These are phyloP conservation scores for Murraya koenigii DNA, from an alignment of 345 rosid genomes.

Conservation along the genomic window DNA sequence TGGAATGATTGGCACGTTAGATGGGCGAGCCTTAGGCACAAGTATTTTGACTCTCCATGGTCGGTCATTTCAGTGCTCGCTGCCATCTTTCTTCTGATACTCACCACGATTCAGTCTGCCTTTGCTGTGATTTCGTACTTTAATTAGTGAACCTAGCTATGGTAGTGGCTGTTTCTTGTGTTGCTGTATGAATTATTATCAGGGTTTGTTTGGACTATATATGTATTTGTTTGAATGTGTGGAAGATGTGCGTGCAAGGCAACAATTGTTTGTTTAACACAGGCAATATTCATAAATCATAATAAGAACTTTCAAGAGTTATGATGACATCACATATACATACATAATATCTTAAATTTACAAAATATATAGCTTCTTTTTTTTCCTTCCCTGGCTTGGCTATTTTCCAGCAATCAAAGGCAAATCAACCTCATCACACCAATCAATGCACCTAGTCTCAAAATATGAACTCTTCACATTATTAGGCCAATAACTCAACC, in stretches of 20 bases:
- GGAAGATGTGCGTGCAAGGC: background rate
- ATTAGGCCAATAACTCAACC: constrained; percentile 75
- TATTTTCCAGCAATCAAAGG: constrained; percentile 53
- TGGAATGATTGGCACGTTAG: constrained; percentile 13
- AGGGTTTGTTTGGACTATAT: too few relatives aligned
- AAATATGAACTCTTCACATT: constrained; percentile 42
- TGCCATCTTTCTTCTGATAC: constrained; percentile 13
- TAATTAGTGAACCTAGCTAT: background rate
- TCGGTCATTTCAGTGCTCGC: constrained; percentile 15
- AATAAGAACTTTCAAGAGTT: too few relatives aligned
- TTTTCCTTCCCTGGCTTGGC: background rate
- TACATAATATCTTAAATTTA: too few relatives aligned
- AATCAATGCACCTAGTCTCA: constrained; percentile 82
- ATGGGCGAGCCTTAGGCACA: constrained; percentile 22
- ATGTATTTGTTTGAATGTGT: background rate
- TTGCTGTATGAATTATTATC: too few relatives aligned
- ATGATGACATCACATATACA: too few relatives aligned
- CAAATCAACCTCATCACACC: constrained; percentile 89
- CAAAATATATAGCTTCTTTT: too few relatives aligned
- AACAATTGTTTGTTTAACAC: too few relatives aligned
- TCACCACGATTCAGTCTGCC: constrained; percentile 20
- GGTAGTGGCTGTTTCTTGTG: too few relatives aligned
- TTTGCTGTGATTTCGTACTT: background rate
- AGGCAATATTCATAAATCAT: too few relatives aligned
- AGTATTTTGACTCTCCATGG: constrained; percentile 24